These are phyloP conservation scores for Vitellaria paradoxa DNA, from an alignment of 179 eudicot genomes.

Conservation along the genomic window DNA sequence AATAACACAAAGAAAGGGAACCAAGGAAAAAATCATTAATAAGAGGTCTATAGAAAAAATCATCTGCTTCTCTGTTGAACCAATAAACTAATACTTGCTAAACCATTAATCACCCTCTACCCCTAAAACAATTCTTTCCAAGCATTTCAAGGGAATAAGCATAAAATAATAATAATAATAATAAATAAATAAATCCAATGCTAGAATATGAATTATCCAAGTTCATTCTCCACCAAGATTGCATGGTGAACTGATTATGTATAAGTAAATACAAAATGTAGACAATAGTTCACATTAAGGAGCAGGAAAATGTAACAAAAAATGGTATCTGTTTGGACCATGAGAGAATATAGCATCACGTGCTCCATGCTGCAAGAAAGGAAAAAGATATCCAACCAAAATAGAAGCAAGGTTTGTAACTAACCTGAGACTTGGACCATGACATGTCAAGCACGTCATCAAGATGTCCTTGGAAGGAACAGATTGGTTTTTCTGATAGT, in stretches of 20 bases:
- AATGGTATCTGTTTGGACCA: neutral
- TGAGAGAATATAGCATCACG: neutral
- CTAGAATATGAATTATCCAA: neutral
- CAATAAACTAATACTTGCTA: neutral
- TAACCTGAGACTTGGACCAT: constrained; percentile 98
- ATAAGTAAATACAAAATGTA: neutral
- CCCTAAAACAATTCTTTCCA: neutral
- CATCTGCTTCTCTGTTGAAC: neutral
- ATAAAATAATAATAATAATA: neutral
- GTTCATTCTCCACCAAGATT: neutral
- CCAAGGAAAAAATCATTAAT: too few species aligned
- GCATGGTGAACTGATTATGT: neutral
- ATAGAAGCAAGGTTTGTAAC: constrained; percentile 19
- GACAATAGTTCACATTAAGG: neutral
- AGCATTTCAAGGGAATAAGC: neutral
- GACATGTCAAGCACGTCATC: constrained; percentile 95
- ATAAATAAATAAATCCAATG: neutral
- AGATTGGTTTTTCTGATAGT: constrained; percentile 87
- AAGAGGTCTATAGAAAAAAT: too few species aligned
- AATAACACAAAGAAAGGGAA: too few species aligned
- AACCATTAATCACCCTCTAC: neutral
- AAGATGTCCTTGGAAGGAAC: constrained; percentile 89
- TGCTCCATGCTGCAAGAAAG: neutral
- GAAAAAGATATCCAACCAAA: constrained; percentile 3
- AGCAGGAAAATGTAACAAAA: neutral